These are phyloP conservation scores for Thelephora terrestris DNA, from an alignment of 1,284 basidiomycete genomes.

Conservation along the genomic window DNA sequence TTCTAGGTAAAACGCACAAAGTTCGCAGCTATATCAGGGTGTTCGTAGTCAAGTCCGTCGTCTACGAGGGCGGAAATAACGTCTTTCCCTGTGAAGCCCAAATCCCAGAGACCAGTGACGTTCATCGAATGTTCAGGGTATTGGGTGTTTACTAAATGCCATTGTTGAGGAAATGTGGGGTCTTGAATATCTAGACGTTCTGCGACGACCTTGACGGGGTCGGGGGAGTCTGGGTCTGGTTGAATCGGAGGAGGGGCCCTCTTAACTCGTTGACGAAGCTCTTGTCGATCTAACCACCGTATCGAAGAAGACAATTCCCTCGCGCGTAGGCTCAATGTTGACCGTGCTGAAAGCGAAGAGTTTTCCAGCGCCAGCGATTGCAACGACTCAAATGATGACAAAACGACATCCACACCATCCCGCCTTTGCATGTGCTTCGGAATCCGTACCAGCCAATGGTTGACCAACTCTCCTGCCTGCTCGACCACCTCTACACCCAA, in stretches of 20 bases:
- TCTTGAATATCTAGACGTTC: conserved; percentile 70
- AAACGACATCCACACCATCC: conserved; percentile 29
- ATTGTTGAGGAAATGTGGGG: conserved; percentile 82
- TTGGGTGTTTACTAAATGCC: conserved; percentile 84
- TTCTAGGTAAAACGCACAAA: conserved; percentile 55
- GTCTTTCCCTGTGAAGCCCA: conserved; percentile 80
- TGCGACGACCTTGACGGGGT: conserved; percentile 39
- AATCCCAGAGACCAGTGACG: conserved; percentile 75
- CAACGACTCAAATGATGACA: conserved; percentile 39
- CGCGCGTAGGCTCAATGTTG: conserved; percentile 20
- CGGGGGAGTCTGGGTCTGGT: conserved; percentile 17
- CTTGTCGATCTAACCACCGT: conserved; percentile 47
- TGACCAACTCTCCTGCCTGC: conserved; percentile 72
- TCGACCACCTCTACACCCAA: conserved; percentile 85
- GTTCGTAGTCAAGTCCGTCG: conserved; percentile 90
- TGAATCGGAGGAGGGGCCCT: conserved; percentile 52
- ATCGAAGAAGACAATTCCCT: conserved; percentile 42
- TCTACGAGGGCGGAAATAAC: conserved; percentile 89
- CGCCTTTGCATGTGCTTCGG: conserved; percentile 27
- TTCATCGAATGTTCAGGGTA: conserved; percentile 78
- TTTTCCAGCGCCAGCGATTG: conserved; percentile 33
- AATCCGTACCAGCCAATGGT: conserved; percentile 81
- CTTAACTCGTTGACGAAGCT: conserved; percentile 54
- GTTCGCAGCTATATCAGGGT: conserved; percentile 80
- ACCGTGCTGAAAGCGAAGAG: not conserved